phyloP scores from a whole-genome alignment of 345 rosid species.

The Viola odorata region DNA sequence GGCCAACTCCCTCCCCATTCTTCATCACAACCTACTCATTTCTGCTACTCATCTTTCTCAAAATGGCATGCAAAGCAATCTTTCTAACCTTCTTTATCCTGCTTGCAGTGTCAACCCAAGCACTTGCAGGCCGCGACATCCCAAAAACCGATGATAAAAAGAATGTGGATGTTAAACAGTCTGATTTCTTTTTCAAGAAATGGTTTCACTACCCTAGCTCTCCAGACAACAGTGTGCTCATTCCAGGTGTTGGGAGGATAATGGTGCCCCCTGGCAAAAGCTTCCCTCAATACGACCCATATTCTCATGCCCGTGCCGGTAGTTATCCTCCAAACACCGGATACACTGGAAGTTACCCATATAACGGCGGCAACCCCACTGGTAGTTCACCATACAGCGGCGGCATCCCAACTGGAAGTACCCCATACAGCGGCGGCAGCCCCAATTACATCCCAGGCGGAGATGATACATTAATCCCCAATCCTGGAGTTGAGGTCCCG shows the following conservation, averaged over 20 bases:
- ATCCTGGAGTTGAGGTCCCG: conserved; percentile 62
- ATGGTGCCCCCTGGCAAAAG: conserved; percentile 34
- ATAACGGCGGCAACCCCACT: neutral
- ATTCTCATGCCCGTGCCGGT: conserved; percentile 20
- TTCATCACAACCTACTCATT: conserved; percentile 5
- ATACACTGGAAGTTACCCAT: no score
- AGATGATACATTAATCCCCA: conserved; percentile 55
- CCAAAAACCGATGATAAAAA: conserved; percentile 13
- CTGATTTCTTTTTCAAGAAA: conserved; percentile 25
- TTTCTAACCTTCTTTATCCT: conserved; percentile 25
- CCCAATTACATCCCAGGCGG: conserved; percentile 40
- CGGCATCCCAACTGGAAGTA: no score
- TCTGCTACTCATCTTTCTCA: neutral
- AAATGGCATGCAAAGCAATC: conserved; percentile 32
- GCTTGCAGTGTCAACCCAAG: conserved; percentile 36
- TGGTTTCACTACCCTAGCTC: conserved; percentile 13
- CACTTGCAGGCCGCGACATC: conserved; percentile 36
- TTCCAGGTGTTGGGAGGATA: conserved; percentile 64
- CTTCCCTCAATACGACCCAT: conserved; percentile 27
- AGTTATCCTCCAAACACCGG: neutral
- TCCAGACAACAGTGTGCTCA: conserved; percentile 32
- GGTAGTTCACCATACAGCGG: conserved; percentile 1
- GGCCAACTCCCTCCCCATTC: conserved; percentile 2
- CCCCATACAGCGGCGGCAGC: no score
- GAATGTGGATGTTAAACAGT: conserved; percentile 49